Percentiles rank a stretch among this genome's conserved stretches.
Evolutionary conservation across 1,284 basidiomycete species (phyloP).

Genomic region (Trametes pubescens): DNA sequence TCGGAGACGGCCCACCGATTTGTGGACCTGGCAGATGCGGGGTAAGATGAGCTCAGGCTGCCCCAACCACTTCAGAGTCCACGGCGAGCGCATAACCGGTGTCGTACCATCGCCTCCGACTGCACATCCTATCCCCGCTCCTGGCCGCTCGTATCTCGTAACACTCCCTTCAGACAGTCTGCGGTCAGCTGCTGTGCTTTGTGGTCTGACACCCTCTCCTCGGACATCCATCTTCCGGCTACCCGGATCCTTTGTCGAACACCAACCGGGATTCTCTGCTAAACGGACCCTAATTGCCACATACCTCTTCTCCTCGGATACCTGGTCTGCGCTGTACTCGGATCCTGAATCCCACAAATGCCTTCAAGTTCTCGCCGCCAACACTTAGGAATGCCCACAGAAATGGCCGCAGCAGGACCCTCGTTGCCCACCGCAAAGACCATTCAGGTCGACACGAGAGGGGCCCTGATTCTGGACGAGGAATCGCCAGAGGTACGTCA

Average conservation of each 20-base stretch:
- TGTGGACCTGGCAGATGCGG: conserved; percentile 2
- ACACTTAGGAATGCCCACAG: background rate
- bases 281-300: conserved; percentile 4
- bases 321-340: background rate
- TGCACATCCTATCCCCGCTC: conserved; percentile 8
- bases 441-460: conserved; percentile 87
- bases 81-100: conserved; percentile 4
- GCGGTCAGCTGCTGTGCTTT: background rate
- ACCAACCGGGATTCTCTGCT: background rate
- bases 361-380: background rate
- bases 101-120: conserved; percentile 24
- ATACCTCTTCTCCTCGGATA: conserved; percentile 17
- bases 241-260: conserved; percentile 4
- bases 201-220: conserved; percentile 4
- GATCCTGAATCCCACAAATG: background rate
- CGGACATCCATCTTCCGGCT: conserved; percentile 19
- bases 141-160: background rate
- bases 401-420: conserved; percentile 43
- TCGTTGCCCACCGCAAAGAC: conserved; percentile 75
- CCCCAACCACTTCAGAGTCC: conserved; percentile 10
- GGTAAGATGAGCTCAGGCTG: conserved; percentile 3
- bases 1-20: conserved; percentile 28
- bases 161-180: background rate
- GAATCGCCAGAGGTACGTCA: conserved; percentile 88
- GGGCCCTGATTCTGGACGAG: conserved; percentile 89